Conservation (phyloP, 495 filamentous ascomycete genomes). For the Tuber brumale region DNA sequence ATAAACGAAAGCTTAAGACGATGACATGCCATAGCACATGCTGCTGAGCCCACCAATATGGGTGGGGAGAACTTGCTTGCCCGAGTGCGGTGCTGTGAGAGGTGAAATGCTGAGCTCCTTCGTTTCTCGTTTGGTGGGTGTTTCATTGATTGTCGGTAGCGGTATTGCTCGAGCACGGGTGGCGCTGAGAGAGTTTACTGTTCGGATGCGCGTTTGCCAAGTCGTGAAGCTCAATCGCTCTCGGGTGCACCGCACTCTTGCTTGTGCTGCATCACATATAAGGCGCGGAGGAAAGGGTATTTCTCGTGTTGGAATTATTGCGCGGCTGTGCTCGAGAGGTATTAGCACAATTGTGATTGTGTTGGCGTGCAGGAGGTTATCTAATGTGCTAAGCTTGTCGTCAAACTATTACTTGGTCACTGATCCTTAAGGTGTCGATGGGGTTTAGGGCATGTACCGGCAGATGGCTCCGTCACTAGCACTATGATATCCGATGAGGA, state of each 20-base stretch:
- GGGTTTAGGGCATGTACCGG: no score
- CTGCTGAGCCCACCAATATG: neutral
- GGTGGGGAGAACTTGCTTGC: neutral
- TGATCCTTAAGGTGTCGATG: no score
- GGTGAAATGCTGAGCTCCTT: neutral
- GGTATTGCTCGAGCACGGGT: no score
- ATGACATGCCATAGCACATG: neutral
- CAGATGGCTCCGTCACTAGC: no score
- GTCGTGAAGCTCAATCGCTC: neutral
- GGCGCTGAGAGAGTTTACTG: neutral
- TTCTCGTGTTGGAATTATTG: neutral
- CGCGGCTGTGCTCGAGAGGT: no score
- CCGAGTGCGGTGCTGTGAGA: neutral
- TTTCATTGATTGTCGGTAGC: neutral
- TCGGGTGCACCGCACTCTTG: neutral
- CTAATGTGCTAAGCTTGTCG: neutral
- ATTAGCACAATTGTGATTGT: neutral
- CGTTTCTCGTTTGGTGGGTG: neutral
- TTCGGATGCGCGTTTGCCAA: neutral
- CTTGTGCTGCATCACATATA: neutral
- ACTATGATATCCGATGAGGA: neutral
- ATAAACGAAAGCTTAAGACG: neutral
- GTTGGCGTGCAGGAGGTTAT: neutral
- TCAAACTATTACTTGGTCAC: neutral
- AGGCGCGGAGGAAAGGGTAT: neutral